Evolutionary conservation across 306 rosid species (phyloP).

Genomic region (Quercus engelmannii): DNA sequence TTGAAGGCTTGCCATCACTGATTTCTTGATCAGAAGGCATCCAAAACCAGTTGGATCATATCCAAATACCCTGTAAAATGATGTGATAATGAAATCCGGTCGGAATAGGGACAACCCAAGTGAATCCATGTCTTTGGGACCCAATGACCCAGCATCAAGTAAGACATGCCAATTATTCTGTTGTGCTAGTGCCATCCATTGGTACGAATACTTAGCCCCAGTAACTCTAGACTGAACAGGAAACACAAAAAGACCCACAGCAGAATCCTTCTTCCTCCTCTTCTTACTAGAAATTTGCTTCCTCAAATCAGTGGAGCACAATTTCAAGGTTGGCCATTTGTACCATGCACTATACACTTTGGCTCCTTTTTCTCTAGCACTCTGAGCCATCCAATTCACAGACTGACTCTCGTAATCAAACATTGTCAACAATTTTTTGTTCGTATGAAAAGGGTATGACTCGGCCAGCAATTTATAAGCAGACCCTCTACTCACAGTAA

Average conservation of each 20-base stretch:
- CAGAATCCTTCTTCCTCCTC: slow-evolving; percentile 88
- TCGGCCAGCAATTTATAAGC: slow-evolving; percentile 84
- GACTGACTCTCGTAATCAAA: slow-evolving; percentile 98
- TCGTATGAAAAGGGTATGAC: slow-evolving; percentile 88
- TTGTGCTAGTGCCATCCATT: slow-evolving; percentile 98
- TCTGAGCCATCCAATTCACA: slow-evolving; percentile 91
- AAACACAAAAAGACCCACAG: slow-evolving; percentile 86
- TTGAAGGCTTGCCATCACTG: slow-evolving; percentile 83
- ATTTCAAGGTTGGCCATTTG: slow-evolving; percentile 95
- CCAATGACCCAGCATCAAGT: slow-evolving; percentile 94
- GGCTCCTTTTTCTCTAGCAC: slow-evolving; percentile 91
- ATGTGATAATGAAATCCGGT: slow-evolving; percentile 91
- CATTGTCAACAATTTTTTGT: slow-evolving; percentile 89
- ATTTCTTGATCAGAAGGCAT: slow-evolving; percentile 87
- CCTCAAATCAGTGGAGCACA: slow-evolving; percentile 91
- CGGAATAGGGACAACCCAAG: slow-evolving; percentile 92
- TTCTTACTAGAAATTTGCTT: slow-evolving; percentile 84
- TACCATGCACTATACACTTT: slow-evolving; percentile 89
- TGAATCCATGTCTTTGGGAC: slow-evolving; percentile 99
- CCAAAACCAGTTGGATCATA: slow-evolving; percentile 98
- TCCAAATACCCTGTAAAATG: slow-evolving; percentile 95
- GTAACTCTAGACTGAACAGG: slow-evolving; percentile 97
- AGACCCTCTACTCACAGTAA: slow-evolving; percentile 95
- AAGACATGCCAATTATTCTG: slow-evolving; percentile 98
- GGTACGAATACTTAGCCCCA: slow-evolving; percentile 92